Evolutionary conservation across 768 basidiomycete species (phyloP), one percentile per base, ranked within the genome.

Genomic region (Udeniomyces megalosporus): DNA sequence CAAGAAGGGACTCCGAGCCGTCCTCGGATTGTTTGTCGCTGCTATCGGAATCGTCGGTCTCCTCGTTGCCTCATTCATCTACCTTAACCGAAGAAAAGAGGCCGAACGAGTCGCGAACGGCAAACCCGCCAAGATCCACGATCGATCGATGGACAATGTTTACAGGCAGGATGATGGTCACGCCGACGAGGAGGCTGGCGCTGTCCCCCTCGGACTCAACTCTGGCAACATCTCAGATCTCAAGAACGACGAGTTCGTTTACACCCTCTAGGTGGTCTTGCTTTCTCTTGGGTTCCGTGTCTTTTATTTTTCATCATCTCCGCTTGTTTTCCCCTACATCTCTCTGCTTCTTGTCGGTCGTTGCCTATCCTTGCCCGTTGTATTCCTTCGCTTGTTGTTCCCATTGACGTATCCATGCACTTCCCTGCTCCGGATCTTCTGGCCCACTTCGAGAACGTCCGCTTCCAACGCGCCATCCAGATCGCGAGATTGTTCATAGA

Each of bases 51-150:
- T 76, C 4, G 74, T 74, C 26, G 66, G 76, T 14, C 35, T 76
- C 31, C 77, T 75, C 1, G 75, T 75, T 2, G 69, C 68, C 0
- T 77, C 74, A 62, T 73, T 78, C 29, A 66, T 69, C 2, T 71
- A 68, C 50, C 70, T 74, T 7, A 79, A 79, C 67, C 71, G 70
- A 35, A 68, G 71, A 45, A 77, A 78, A 54, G 73, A 72, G 4
- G 66, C 62, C 26, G 67, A 60, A 7, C 75, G 77, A n/a, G 67
- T 70, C 24, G 66, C 67, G 2, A 64, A 73, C 24, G 78, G 77
- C 8, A 76, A 76, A 61, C 47, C 69, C 0, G 74, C 64, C 1
- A 66, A 70, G 3, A 58, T 77, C n/a, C 38, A 73, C 38, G 78
- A 78, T 63, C 71, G 69, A 4, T 77, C 77, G 1, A 73, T 79